Evolutionary conservation across 257 asterid species (phyloP).

Genomic region (Schizonepeta tenuifolia): DNA sequence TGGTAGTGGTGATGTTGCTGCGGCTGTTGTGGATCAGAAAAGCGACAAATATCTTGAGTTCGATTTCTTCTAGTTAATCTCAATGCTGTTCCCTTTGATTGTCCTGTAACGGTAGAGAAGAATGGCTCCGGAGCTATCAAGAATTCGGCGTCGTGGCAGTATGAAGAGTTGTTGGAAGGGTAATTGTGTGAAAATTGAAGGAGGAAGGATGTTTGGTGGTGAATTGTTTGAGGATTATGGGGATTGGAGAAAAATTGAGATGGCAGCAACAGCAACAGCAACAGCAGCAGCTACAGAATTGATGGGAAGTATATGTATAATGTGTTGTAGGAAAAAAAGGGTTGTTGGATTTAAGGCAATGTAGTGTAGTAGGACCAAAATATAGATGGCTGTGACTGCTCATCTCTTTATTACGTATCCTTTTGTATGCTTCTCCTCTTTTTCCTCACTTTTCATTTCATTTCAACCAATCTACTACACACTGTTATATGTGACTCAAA

Average conservation of each 20-base stretch:
- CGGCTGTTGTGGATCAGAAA: conserved; percentile 35
- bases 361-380: conserved; percentile 33
- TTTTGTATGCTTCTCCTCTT: conserved; percentile 13
- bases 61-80: conserved; percentile 51
- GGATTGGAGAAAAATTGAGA: conserved; percentile 2
- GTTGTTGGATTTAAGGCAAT: conserved; percentile 28
- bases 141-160: background rate
- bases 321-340: conserved; percentile 13
- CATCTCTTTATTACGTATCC: conserved; percentile 8
- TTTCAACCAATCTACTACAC: conserved; percentile 8
- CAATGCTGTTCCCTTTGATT: background rate
- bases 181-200: background rate
- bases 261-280: background rate
- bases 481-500: background rate
- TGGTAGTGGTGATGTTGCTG: background rate
- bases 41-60: conserved; percentile 56
- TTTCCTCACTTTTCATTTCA: background rate
- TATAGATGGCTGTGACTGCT: background rate
- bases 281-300: background rate
- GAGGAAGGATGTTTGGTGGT: conserved; percentile 1
- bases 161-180: background rate
- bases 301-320: conserved; percentile 25
- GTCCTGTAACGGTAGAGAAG: conserved; percentile 26
- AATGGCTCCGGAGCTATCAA: background rate
- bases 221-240: background rate